Percentiles rank a stretch among this genome's conserved stretches.
Evolutionary conservation across 345 rosid species (phyloP).

Genomic region (Lenwebbia sp.): DNA sequence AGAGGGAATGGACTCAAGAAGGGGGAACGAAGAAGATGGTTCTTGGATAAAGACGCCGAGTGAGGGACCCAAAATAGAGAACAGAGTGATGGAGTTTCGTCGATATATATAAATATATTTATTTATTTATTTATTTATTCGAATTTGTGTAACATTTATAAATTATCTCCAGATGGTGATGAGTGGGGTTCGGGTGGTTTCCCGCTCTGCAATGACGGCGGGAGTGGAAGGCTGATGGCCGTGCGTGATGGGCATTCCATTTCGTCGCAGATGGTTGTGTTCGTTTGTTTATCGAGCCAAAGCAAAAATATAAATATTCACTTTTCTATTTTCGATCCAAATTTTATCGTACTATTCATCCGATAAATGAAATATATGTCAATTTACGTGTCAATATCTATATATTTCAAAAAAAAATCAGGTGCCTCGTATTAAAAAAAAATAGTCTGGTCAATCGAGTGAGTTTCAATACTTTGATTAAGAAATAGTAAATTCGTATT

Average conservation of each 20-base stretch:
- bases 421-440: not conserved
- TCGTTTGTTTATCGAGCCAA: not conserved
- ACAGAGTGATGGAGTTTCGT: conserved; percentile 4
- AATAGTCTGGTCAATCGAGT: not conserved
- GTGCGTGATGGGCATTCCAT: not conserved
- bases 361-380: not conserved
- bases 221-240: not conserved
- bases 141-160: not conserved
- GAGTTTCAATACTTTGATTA: not conserved
- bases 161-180: not conserved
- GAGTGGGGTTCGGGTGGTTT: not conserved
- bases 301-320: not conserved
- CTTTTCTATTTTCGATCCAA: not conserved
- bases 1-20: not conserved
- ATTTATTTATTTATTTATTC: not conserved
- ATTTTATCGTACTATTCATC: not conserved
- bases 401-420: not conserved
- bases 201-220: not conserved
- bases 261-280: not conserved
- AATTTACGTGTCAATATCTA: not conserved
- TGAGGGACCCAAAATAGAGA: conserved; percentile 52
- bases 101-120: not conserved
- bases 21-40: not conserved
- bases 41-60: conserved; percentile 26
- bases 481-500: not conserved